phyloP scores from a whole-genome alignment of 371 early-diverging fungal genomes.

The Dipsacomyces acuminosporus region DNA sequence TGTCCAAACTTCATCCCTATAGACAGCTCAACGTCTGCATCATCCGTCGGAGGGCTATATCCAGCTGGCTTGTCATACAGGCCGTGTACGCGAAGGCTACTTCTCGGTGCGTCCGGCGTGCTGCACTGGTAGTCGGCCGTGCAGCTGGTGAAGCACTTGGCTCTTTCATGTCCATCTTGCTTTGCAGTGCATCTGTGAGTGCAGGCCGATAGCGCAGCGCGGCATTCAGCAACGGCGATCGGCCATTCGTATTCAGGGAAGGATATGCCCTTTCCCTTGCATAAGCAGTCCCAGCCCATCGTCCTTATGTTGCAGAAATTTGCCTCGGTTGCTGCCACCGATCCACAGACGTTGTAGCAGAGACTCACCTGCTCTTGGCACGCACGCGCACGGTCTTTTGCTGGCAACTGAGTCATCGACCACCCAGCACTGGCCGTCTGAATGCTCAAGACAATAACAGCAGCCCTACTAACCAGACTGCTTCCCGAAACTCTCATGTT shows the following conservation, averaged over 20 bases:
- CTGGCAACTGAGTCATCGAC: slow-evolving; percentile 31
- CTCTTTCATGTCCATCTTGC: slow-evolving; percentile 12
- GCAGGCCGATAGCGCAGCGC: slow-evolving; percentile 28
- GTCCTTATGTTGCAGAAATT: slow-evolving; percentile 45
- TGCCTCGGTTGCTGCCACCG: slow-evolving; percentile 19
- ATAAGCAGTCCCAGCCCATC: slow-evolving; percentile 45
- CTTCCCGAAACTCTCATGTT: background rate
- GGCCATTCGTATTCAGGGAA: slow-evolving; percentile 36
- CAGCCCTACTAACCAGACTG: background rate
- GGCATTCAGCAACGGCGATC: slow-evolving; percentile 29
- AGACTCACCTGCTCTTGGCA: slow-evolving; percentile 46
- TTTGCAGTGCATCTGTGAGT: slow-evolving; percentile 14
- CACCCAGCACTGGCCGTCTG: slow-evolving; percentile 5
- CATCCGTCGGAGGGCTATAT: slow-evolving; percentile 30
- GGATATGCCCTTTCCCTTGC: slow-evolving; percentile 7
- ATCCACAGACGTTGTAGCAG: slow-evolving; percentile 37
- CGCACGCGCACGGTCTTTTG: slow-evolving; percentile 28
- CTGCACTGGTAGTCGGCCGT: slow-evolving; percentile 36
- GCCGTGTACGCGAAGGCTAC: slow-evolving; percentile 28
- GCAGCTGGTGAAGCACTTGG: slow-evolving; percentile 27
- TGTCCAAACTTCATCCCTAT: slow-evolving; percentile 43
- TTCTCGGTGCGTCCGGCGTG: slow-evolving; percentile 26
- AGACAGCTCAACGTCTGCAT: slow-evolving; percentile 33
- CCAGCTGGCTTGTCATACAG: slow-evolving; percentile 30
- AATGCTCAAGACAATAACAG: slow-evolving; percentile 2